A percentile compares a stretch with the other conserved stretches of the same genome.
phyloP scores from a whole-genome alignment of 805 yeast species.

The Cyberlindnera maclurae region DNA sequence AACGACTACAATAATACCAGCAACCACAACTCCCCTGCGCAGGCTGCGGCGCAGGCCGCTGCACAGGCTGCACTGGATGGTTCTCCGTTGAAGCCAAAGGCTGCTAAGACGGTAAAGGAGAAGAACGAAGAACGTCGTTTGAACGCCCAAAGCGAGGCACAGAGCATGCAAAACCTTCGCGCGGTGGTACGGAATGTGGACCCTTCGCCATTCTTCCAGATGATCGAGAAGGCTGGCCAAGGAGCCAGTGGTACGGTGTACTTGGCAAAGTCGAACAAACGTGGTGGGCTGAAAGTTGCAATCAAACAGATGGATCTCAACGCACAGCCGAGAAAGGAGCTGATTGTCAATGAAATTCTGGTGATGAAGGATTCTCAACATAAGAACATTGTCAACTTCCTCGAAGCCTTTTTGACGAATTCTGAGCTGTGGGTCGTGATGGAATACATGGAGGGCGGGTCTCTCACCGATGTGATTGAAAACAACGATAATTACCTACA shows the following conservation, averaged over 20 bases:
- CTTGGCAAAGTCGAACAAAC: conserved; percentile 59
- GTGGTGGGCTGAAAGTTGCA: conserved; percentile 69
- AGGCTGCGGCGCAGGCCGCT: conserved; percentile 27
- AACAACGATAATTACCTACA: conserved; percentile 64
- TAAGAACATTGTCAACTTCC: conserved; percentile 87
- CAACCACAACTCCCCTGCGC: conserved; percentile 15
- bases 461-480: conserved; percentile 91
- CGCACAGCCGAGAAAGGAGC: conserved; percentile 88
- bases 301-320: conserved; percentile 92
- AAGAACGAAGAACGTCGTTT: conserved; percentile 43
- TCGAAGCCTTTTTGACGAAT: conserved; percentile 77
- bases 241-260: conserved; percentile 98
- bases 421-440: conserved; percentile 93
- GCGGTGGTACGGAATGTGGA: conserved; percentile 78
- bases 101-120: conserved; percentile 26
- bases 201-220: conserved; percentile 76
- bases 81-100: conserved; percentile 16
- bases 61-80: conserved; percentile 28
- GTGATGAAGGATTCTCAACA: conserved; percentile 97
- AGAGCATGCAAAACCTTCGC: conserved; percentile 71
- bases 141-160: conserved; percentile 74
- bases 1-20: conserved; percentile 5
- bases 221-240: conserved; percentile 86
- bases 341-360: conserved; percentile 89
- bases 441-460: conserved; percentile 99